phyloP scores from a whole-genome alignment of 2,329 filamentous ascomycete genomes.

The Fulvia fulva region DNA sequence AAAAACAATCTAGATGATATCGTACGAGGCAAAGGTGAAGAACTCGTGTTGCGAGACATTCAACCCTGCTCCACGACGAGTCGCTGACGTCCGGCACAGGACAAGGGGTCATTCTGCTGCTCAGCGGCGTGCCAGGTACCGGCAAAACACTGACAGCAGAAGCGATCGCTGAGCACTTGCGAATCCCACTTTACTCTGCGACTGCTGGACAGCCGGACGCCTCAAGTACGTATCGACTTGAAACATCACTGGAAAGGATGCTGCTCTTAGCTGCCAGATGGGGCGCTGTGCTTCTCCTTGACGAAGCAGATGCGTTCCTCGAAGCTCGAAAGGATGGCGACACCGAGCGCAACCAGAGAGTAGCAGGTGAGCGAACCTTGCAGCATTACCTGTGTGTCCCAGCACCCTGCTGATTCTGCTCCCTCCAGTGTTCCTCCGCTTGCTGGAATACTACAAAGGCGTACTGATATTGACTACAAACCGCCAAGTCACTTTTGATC shows the following conservation, averaged over 20 bases:
- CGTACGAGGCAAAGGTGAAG: too few relatives aligned
- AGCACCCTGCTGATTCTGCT: too few relatives aligned
- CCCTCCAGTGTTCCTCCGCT: too few relatives aligned
- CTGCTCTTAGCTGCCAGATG: conserved; percentile 21
- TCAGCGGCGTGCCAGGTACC: conserved; percentile 26
- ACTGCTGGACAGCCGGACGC: conserved; percentile 16
- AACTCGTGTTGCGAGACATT: too few relatives aligned
- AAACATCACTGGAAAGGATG: conserved; percentile 15
- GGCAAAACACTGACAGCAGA: conserved; percentile 28
- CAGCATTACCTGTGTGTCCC: background rate
- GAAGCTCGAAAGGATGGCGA: conserved; percentile 12
- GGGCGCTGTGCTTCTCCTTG: conserved; percentile 36
- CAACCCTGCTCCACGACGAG: too few relatives aligned
- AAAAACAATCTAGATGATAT: conserved; percentile 18
- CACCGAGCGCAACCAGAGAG: conserved; percentile 23
- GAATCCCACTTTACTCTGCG: conserved; percentile 9
- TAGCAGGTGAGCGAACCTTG: conserved; percentile 8
- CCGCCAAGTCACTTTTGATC: conserved; percentile 35
- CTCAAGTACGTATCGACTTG: conserved; percentile 19
- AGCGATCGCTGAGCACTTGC: conserved; percentile 14
- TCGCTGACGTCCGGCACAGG: conserved; percentile 22
- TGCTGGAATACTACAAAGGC: conserved; percentile 37
- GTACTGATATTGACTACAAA: conserved; percentile 41
- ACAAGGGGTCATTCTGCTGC: conserved; percentile 23
- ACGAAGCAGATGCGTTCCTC: conserved; percentile 40